Evolutionary conservation across 2,329 filamentous ascomycete genomes (phyloP), one percentile per base, ranked within the genome.

Genomic region (Talaromyces funiculosus): DNA sequence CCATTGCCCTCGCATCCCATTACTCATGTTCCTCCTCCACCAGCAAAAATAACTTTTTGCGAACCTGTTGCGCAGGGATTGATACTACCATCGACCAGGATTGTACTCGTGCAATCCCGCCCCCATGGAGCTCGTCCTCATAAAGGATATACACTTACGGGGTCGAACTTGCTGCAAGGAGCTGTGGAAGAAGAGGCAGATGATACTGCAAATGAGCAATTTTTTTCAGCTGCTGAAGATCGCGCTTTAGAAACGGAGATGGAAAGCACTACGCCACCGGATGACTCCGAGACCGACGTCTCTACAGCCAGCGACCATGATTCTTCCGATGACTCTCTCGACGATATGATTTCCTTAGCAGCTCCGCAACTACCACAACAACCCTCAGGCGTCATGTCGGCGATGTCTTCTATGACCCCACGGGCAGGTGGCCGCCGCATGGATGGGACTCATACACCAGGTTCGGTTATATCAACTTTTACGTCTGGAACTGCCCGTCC

Each of bases 1-100:
- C 85, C 89, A 8, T 85, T 86, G n/a, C 81, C 83, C 5, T 76
- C 91, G 2, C 92, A 97, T 74, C 89, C 92, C 12, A 88, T 96
- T 64, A 96, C 92, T 8, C 91, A 96, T 74, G 85, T 90, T 18
- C 86, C 90, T 24, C 85, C 91, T 14, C 90, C 90, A 43, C 91
- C 92, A 0, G 94, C 90, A 43, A 92, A 89, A 75, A 90, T 97
- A 63, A 86, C 90, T 53, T 85, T 95, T n/a, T 97, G 92, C 72
- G 94, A 99, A 72, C 94, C 94, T 8, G 92, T 97, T 16, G 86
- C 90, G 5, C 94, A 99, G 74, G 94, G 94, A 8, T 74, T 94
- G 4, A 73, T 99, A 51, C 82, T 87, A 8, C 82, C 90, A 0
- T 83, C 80, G 12, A 99, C 92, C 16, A 92, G 89, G 68, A 90